These are phyloP conservation scores for Ceratocystis albifundus DNA, from an alignment of 2,329 filamentous ascomycete genomes.

Conservation along the genomic window DNA sequence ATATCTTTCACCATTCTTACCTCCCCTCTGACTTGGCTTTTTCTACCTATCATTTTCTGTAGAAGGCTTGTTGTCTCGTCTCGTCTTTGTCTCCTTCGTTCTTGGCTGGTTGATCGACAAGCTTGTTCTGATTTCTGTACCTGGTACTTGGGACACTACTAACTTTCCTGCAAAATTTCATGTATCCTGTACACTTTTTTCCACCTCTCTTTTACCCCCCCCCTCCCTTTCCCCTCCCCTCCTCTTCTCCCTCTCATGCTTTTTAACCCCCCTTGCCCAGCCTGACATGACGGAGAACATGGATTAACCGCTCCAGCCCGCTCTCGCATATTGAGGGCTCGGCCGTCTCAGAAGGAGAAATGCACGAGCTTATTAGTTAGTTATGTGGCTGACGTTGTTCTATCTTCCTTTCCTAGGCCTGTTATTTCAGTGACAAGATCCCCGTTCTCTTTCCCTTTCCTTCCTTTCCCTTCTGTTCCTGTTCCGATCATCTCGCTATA, in stretches of 20 bases:
- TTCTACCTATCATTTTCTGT: neutral
- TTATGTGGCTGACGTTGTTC: neutral
- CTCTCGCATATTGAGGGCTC: slow-evolving; percentile 7
- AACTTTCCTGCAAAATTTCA: neutral
- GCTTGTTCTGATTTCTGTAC: neutral
- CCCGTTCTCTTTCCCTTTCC: neutral
- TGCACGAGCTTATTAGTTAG: neutral
- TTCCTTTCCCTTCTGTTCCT: neutral
- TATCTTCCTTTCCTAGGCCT: neutral
- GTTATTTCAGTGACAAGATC: neutral
- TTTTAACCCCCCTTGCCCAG: neutral
- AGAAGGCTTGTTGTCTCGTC: slow-evolving; percentile 3
- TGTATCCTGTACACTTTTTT: neutral
- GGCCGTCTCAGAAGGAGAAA: neutral
- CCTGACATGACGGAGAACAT: slow-evolving; percentile 8
- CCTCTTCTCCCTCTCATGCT: no score
- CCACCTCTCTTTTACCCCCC: neutral
- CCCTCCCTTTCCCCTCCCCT: no score
- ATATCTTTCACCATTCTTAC: neutral
- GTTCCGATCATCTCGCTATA: neutral
- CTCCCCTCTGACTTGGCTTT: neutral
- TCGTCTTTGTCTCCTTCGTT: slow-evolving; percentile 3
- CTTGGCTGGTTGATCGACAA: neutral
- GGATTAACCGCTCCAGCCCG: slow-evolving; percentile 7
- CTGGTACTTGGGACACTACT: slow-evolving; percentile 3